Evolutionary conservation across 805 yeast species (phyloP).

Genomic region (Hanseniaspora lachancei): DNA sequence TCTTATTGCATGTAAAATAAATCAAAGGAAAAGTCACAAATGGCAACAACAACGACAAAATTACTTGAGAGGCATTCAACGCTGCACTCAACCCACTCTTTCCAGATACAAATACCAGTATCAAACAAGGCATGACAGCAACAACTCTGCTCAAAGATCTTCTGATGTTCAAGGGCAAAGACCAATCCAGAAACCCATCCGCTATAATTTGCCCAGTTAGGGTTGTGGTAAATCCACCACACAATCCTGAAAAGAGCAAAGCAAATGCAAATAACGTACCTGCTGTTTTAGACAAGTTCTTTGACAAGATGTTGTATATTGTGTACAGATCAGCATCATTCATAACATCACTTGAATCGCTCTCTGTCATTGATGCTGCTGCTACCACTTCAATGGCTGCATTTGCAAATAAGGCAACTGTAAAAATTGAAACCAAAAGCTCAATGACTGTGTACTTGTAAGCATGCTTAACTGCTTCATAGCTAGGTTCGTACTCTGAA

Average conservation of each 20-base stretch:
- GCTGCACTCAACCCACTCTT: constrained; percentile 67
- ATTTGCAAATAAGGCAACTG: constrained; percentile 83
- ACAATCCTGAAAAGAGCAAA: constrained; percentile 71
- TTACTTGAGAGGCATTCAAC: constrained; percentile 75
- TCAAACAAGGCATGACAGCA: constrained; percentile 76
- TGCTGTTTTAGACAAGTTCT: constrained; percentile 55
- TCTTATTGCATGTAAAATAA: constrained; percentile 59
- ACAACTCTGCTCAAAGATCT: constrained; percentile 69
- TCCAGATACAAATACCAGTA: constrained; percentile 63
- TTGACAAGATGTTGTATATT: constrained; percentile 53
- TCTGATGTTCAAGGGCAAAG: constrained; percentile 66
- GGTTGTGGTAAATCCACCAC: constrained; percentile 93
- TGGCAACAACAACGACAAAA: constrained; percentile 65
- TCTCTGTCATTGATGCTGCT: constrained; percentile 58
- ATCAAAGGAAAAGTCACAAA: constrained; percentile 80
- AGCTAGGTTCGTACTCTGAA: constrained; percentile 56
- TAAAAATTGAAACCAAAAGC: constrained; percentile 65
- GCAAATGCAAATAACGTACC: constrained; percentile 82
- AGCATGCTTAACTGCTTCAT: constrained; percentile 68
- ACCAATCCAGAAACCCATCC: constrained; percentile 78
- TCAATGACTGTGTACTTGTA: constrained; percentile 74
- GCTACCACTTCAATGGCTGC: constrained; percentile 81
- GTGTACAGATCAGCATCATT: constrained; percentile 74
- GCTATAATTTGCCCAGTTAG: constrained; percentile 89
- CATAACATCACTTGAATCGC: constrained; percentile 32